Percentiles rank a stretch among this genome's conserved stretches.
Evolutionary conservation across 139 green algal species (phyloP).

Genomic region (Edaphochlamys debaryana): DNA sequence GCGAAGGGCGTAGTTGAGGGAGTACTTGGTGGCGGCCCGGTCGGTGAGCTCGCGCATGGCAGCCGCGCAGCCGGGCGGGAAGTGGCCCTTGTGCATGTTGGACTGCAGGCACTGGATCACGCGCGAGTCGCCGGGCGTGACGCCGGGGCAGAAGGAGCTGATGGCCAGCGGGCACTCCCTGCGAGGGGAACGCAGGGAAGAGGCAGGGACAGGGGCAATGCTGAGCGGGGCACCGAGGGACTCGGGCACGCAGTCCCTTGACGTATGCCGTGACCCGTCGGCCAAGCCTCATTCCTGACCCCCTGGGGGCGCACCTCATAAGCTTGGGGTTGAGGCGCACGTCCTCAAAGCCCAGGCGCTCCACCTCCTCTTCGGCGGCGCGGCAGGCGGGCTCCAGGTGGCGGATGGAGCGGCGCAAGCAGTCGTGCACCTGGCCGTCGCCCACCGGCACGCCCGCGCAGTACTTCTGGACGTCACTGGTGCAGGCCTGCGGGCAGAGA

Average conservation of each 20-base stretch:
- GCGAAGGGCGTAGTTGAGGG: constrained; percentile 46
- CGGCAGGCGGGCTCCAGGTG: constrained; percentile 48
- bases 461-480: constrained; percentile 43
- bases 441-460: constrained; percentile 48
- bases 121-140: constrained; percentile 24
- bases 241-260: too few relatives aligned
- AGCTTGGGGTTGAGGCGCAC: constrained; percentile 58
- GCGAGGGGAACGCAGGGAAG: background rate
- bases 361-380: constrained; percentile 41
- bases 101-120: constrained; percentile 47
- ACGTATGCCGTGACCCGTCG: too few relatives aligned
- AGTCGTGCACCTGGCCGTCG: constrained; percentile 51
- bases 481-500: constrained; percentile 54
- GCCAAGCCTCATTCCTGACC: too few relatives aligned
- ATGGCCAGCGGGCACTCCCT: constrained; percentile 54
- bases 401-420: constrained; percentile 47
- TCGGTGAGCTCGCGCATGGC: constrained; percentile 30
- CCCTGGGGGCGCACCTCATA: constrained; percentile 34
- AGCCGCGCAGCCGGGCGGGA: constrained; percentile 39
- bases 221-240: too few relatives aligned
- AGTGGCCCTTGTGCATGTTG: constrained; percentile 41
- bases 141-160: constrained; percentile 49
- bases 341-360: constrained; percentile 57
- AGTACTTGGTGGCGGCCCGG: constrained; percentile 43
- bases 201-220: too few relatives aligned